Evolutionary conservation across 2,329 filamentous ascomycete genomes (phyloP).

Genomic region (Chaetomiaceae sp.): DNA sequence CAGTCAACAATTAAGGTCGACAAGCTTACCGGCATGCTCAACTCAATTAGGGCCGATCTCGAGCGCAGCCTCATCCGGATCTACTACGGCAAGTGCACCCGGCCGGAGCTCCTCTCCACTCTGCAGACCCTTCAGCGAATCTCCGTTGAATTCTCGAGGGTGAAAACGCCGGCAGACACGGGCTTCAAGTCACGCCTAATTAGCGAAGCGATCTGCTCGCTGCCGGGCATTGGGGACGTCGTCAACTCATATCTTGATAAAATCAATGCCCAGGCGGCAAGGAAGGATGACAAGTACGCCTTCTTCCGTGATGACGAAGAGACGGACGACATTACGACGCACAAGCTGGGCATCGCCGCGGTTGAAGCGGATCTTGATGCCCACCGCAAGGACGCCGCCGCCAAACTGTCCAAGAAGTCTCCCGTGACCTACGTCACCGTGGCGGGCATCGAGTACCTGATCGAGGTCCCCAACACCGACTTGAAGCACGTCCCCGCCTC

Average conservation of each 20-base stretch:
- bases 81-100: conserved; percentile 93
- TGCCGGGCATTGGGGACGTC: conserved; percentile 70
- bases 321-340: conserved; percentile 79
- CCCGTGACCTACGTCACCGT: conserved; percentile 75
- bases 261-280: conserved; percentile 79
- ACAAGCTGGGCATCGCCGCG: conserved; percentile 84
- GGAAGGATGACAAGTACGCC: conserved; percentile 81
- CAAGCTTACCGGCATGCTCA: conserved; percentile 65
- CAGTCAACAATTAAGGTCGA: conserved; percentile 63
- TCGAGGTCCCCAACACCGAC: conserved; percentile 79
- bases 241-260: conserved; percentile 72
- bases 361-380: conserved; percentile 84
- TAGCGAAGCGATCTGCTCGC: conserved; percentile 61
- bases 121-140: conserved; percentile 82
- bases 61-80: conserved; percentile 92
- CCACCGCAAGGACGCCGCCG: conserved; percentile 65
- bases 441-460: conserved; percentile 86
- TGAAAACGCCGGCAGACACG: conserved; percentile 58
- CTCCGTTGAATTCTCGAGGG: conserved; percentile 64
- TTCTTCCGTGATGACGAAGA: conserved; percentile 89
- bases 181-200: conserved; percentile 69
- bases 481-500: conserved; percentile 86
- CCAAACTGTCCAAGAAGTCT: conserved; percentile 62
- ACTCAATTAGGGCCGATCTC: conserved; percentile 69
- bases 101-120: conserved; percentile 78